Conservation (phyloP, 1,284 basidiomycete species). For the Pseudozyma thailandica region DNA sequence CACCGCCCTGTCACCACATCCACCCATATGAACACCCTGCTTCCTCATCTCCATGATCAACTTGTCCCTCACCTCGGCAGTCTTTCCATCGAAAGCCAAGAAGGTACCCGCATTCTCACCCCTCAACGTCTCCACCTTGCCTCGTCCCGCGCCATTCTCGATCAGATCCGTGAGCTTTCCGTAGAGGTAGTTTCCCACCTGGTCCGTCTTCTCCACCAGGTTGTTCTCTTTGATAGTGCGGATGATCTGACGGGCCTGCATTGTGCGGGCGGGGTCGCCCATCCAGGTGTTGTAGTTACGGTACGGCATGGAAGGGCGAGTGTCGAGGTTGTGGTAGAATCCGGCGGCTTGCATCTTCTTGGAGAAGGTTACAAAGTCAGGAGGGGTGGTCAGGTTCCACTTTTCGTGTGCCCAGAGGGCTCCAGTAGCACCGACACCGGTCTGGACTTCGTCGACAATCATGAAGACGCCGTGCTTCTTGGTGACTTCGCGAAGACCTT, state of each 20-base stretch:
- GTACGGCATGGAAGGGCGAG: slow-evolving; percentile 71
- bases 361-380: slow-evolving; percentile 73
- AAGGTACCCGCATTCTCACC: slow-evolving; percentile 72
- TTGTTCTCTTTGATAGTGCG: slow-evolving; percentile 69
- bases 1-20: slow-evolving; percentile 69
- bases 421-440: slow-evolving; percentile 72
- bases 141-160: slow-evolving; percentile 31
- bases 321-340: slow-evolving; percentile 72
- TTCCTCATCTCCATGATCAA: slow-evolving; percentile 70
- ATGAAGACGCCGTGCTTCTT: slow-evolving; percentile 70
- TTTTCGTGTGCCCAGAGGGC: slow-evolving; percentile 74
- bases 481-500: slow-evolving; percentile 70
- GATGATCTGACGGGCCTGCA: slow-evolving; percentile 72
- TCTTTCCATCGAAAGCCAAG: slow-evolving; percentile 71
- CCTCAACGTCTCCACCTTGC: slow-evolving; percentile 69
- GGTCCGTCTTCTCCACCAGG: slow-evolving; percentile 68
- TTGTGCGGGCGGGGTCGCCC: slow-evolving; percentile 71
- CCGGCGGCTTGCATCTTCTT: slow-evolving; percentile 68
- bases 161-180: slow-evolving; percentile 63
- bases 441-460: slow-evolving; percentile 73
- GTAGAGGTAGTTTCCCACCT: slow-evolving; percentile 69
- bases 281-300: slow-evolving; percentile 70
- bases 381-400: slow-evolving; percentile 70
- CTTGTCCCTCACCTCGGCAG: slow-evolving; percentile 68
- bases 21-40: slow-evolving; percentile 70